A percentile compares a stretch with the other conserved stretches of the same genome.
Conservation (phyloP, 2,329 filamentous ascomycete species). For the Cladosporium cucumerinum region DNA sequence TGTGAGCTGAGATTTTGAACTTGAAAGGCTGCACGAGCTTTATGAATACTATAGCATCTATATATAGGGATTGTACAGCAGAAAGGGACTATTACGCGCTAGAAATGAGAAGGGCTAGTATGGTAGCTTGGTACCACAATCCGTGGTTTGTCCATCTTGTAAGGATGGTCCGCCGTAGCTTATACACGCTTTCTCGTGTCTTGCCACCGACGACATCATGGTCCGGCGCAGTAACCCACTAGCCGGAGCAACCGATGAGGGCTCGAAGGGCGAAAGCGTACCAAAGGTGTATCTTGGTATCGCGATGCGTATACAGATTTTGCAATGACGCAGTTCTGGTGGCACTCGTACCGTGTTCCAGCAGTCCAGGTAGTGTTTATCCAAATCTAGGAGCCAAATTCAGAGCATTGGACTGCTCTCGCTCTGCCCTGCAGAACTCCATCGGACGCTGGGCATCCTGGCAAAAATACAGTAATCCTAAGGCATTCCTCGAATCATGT, state of each 20-base stretch:
- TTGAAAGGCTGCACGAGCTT: too few relatives aligned
- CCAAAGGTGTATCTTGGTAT: neutral
- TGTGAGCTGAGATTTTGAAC: too few relatives aligned
- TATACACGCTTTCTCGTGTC: constrained; percentile 1
- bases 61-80: too few relatives aligned
- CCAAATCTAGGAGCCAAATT: neutral
- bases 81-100: too few relatives aligned
- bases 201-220: neutral
- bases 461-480: neutral
- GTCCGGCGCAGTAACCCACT: neutral
- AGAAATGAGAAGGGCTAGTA: too few relatives aligned
- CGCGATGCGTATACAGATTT: neutral
- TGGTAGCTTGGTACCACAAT: too few relatives aligned
- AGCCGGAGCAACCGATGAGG: neutral
- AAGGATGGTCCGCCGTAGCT: too few relatives aligned
- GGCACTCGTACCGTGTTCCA: neutral
- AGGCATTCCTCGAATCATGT: neutral
- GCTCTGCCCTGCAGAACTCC: neutral
- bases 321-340: neutral
- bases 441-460: neutral
- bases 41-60: too few relatives aligned
- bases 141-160: too few relatives aligned
- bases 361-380: neutral
- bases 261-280: neutral
- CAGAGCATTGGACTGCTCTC: neutral